Conservation (phyloP, 768 basidiomycete genomes). For the Botryobasidium botryosum region DNA sequence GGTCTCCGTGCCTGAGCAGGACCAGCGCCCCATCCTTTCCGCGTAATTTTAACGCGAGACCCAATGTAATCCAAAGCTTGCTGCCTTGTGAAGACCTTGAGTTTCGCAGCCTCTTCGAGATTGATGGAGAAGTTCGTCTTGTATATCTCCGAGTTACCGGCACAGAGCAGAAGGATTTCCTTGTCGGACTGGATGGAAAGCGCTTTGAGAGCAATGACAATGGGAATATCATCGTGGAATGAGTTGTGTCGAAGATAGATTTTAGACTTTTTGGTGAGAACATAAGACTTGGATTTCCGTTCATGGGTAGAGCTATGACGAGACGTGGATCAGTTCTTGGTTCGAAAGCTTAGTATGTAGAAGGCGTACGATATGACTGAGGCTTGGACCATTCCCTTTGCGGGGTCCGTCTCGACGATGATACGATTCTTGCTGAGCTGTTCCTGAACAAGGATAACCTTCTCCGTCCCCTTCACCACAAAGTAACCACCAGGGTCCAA, state of each 20-base stretch:
- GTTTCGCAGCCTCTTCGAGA: slow-evolving; percentile 84
- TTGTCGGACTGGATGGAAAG: slow-evolving; percentile 95
- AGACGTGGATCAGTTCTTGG: too few species aligned
- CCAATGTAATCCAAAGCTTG: slow-evolving; percentile 95
- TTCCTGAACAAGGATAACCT: slow-evolving; percentile 97
- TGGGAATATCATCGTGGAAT: slow-evolving; percentile 91
- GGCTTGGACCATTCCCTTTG: slow-evolving; percentile 82
- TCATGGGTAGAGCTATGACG: slow-evolving; percentile 24
- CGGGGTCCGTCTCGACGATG: slow-evolving; percentile 86
- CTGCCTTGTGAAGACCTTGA: slow-evolving; percentile 79
- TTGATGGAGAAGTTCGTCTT: slow-evolving; percentile 75
- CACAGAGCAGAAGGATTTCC: slow-evolving; percentile 86
- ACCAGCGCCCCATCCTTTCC: slow-evolving; percentile 43
- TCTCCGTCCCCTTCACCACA: slow-evolving; percentile 97
- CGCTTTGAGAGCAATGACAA: slow-evolving; percentile 90
- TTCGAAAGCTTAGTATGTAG: not conserved
- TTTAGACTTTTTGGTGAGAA: slow-evolving; percentile 83
- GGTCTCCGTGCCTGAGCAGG: slow-evolving; percentile 44
- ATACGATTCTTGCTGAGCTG: slow-evolving; percentile 98
- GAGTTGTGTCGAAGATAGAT: slow-evolving; percentile 97
- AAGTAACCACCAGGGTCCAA: slow-evolving; percentile 99
- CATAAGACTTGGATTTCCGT: slow-evolving; percentile 91
- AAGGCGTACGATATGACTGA: slow-evolving; percentile 82
- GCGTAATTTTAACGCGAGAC: slow-evolving; percentile 75
- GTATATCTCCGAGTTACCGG: slow-evolving; percentile 81